A percentile compares a stretch with the other conserved stretches of the same genome.
These are phyloP conservation scores for Aspergillus pseudoviridinutans DNA, from an alignment of 2,329 filamentous ascomycete species.

Conservation along the genomic window DNA sequence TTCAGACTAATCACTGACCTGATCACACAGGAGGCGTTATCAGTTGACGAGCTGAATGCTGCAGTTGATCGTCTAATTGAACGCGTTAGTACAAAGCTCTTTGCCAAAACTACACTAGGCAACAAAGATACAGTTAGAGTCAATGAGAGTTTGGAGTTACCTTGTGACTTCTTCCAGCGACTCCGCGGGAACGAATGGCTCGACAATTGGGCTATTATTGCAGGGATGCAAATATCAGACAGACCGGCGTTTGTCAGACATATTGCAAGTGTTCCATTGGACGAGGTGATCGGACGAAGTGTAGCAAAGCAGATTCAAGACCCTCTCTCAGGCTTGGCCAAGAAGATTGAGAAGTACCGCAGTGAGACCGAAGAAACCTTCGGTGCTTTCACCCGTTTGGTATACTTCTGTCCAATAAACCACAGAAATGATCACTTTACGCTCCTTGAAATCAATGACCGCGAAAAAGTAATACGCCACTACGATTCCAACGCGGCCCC, in stretches of 20 bases:
- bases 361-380: slow-evolving; percentile 1
- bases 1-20: not conserved
- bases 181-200: slow-evolving; percentile 17
- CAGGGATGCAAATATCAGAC: slow-evolving; percentile 20
- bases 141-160: slow-evolving; percentile 14
- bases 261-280: slow-evolving; percentile 15
- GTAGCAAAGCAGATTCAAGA: slow-evolving; percentile 7
- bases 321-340: not conserved
- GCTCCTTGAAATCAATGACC: slow-evolving; percentile 24
- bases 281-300: slow-evolving; percentile 14
- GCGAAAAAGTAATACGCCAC: slow-evolving; percentile 19
- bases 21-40: not conserved
- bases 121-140: slow-evolving; percentile 9
- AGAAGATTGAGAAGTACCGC: slow-evolving; percentile 1
- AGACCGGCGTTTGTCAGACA: slow-evolving; percentile 18
- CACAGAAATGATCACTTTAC: slow-evolving; percentile 18
- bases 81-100: slow-evolving; percentile 1
- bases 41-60: not conserved
- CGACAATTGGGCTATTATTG: slow-evolving; percentile 18
- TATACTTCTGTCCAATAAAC: slow-evolving; percentile 17
- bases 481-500: slow-evolving; percentile 19
- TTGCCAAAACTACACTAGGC: not conserved
- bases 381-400: slow-evolving; percentile 1
- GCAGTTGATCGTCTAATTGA: slow-evolving; percentile 1
- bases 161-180: slow-evolving; percentile 14